Evolutionary conservation across 768 basidiomycete genomes (phyloP).

Genomic region (Glaciozyma antarctica): DNA sequence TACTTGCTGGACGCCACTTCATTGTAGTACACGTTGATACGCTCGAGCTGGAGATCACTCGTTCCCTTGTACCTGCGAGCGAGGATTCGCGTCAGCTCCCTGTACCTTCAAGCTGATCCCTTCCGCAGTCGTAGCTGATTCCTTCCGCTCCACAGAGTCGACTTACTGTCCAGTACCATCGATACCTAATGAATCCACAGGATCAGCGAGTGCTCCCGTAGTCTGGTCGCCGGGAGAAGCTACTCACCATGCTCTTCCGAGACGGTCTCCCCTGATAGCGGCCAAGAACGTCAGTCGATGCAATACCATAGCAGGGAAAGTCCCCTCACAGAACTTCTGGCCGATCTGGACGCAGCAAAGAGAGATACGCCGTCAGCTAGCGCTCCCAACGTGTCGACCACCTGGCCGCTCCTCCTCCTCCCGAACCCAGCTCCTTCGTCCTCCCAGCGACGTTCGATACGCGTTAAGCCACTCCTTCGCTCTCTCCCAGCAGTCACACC

Average conservation of each 20-base stretch:
- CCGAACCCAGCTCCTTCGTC: neutral
- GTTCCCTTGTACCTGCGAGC: constrained; percentile 64
- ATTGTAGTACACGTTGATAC: constrained; percentile 97
- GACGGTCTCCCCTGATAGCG: constrained; percentile 60
- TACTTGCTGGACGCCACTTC: constrained; percentile 75
- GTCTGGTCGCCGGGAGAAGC: too few species aligned
- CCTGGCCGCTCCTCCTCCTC: neutral
- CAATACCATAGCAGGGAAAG: neutral
- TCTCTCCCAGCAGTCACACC: neutral
- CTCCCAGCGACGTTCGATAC: too few species aligned
- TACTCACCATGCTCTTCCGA: constrained; percentile 81
- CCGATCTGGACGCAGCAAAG: constrained; percentile 22
- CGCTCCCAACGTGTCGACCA: neutral
- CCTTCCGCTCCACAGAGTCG: neutral
- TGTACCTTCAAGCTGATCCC: too few species aligned
- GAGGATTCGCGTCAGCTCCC: neutral
- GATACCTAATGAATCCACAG: constrained; percentile 5
- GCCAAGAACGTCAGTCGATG: constrained; percentile 21
- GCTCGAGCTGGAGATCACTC: constrained; percentile 91
- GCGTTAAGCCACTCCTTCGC: neutral
- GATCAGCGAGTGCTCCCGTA: neutral
- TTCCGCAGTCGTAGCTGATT: too few species aligned
- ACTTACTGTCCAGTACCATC: neutral
- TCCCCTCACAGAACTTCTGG: constrained; percentile 44
- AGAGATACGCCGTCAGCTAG: neutral